Conservation (phyloP, 495 filamentous ascomycete genomes). For the Podospora didyma region DNA sequence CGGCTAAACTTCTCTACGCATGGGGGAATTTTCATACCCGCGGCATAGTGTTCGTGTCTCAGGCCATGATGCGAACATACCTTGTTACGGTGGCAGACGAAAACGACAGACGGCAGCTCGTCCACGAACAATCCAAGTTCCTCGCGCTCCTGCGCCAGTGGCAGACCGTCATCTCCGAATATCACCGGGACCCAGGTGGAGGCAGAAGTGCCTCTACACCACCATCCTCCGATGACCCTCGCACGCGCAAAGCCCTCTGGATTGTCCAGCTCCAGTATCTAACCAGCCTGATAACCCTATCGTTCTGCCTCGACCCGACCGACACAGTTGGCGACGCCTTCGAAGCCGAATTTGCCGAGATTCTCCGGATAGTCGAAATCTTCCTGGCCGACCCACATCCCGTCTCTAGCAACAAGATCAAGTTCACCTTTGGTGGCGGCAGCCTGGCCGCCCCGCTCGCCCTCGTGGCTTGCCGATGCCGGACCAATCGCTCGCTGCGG, state of each 20-base stretch:
- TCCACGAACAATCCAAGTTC: too few species aligned
- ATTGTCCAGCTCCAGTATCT: neutral
- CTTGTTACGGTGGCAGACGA: neutral
- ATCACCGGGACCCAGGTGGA: too few species aligned
- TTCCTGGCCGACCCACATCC: neutral
- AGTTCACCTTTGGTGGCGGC: neutral
- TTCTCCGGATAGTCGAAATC: neutral
- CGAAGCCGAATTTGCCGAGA: too few species aligned
- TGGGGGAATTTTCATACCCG: conserved; percentile 2
- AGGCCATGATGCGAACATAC: conserved; percentile 4
- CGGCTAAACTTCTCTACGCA: neutral
- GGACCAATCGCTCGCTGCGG: neutral
- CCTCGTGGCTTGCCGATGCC: neutral
- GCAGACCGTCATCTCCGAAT: too few species aligned
- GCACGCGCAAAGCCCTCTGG: neutral
- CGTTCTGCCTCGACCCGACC: neutral
- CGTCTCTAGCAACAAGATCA: neutral
- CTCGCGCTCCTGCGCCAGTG: too few species aligned
- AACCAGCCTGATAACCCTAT: neutral
- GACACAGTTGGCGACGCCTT: too few species aligned
- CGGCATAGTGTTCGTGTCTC: neutral
- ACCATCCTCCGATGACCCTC: neutral
- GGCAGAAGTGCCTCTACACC: neutral
- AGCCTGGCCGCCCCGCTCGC: neutral
- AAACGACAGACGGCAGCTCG: too few species aligned